Base-by-base conservation (phyloP, 805 yeast species). In the Brettanomyces nanus region DNA sequence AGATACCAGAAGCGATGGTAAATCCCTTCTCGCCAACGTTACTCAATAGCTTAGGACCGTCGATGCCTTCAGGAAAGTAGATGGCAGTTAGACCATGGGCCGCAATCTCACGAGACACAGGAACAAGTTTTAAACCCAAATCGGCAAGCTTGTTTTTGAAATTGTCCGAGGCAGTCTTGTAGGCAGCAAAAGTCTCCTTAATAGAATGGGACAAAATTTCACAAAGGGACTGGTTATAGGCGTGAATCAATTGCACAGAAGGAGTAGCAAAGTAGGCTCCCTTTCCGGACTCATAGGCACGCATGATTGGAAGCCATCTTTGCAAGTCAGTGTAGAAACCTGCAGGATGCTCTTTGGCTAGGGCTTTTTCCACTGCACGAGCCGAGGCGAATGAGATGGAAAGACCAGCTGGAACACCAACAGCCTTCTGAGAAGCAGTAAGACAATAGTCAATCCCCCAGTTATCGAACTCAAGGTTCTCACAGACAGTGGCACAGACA, bases 231-330 rank as follows among this genome's bases (percentile, higher is more conserved):
- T 73, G 82, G 57, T 77, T 77, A 51, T 86, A 71, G 13, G 96
- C 89, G 53, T 83, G 83, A 43, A 90, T 67, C 44, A 83, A 71
- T 64, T 86, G 96, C 33, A 85, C 81, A 0, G 97, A 83, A n/a
- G 96, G 97, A 6, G 97, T 90, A n/a, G 96, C 95, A 56, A 86
- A 90, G 67, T 89, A 92, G 6, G 89, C 84, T 14, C 73, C 77
- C 46, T 71, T 68, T 34, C 89, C 89, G 35, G 73, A 59, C 67
- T 89, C 97, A 64, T 85, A 86, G 31, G 86, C 84, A 56, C 73
- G 65, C 87, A 89, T 78, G 55, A 89, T 73, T 29, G 97, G 96
- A 34, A 78, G 61, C 97, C 97, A 89, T 64, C 76, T 77, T 55
- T 78, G 71, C 53, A 90, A 66, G 31, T 82, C 77, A 32, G 87